phyloP scores from a whole-genome alignment of 805 yeast genomes.

The Ogataea wickerhamii region DNA sequence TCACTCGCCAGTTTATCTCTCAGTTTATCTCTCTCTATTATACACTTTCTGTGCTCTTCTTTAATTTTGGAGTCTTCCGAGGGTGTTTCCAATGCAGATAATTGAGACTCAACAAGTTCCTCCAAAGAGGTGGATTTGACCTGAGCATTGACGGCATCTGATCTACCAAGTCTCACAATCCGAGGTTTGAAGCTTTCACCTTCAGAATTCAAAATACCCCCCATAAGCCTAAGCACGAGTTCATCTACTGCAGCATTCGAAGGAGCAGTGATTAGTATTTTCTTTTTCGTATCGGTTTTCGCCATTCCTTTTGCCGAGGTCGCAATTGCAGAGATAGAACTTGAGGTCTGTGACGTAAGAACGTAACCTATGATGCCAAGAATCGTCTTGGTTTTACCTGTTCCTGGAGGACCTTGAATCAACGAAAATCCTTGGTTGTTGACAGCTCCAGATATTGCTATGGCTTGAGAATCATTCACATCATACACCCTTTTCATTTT shows the following conservation, averaged over 20 bases:
- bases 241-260: constrained; percentile 99
- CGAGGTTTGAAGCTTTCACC: constrained; percentile 57
- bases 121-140: constrained; percentile 84
- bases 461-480: constrained; percentile 87
- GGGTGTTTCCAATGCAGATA: constrained; percentile 35
- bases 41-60: constrained; percentile 47
- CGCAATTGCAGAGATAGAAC: constrained; percentile 6
- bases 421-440: constrained; percentile 72
- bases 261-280: constrained; percentile 91
- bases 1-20: constrained; percentile 35
- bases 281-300: constrained; percentile 34
- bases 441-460: constrained; percentile 75
- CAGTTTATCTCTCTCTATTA: constrained; percentile 55
- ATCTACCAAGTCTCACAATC: constrained; percentile 82
- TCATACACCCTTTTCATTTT: constrained; percentile 46
- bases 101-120: constrained; percentile 68
- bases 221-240: constrained; percentile 73
- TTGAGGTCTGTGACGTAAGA: constrained; percentile 36
- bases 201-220: constrained; percentile 57
- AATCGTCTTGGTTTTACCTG: constrained; percentile 97
- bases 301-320: constrained; percentile 10
- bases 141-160: constrained; percentile 80
- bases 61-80: constrained; percentile 47
- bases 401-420: constrained; percentile 99
- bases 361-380: constrained; percentile 84